Evolutionary conservation across 345 rosid genomes (phyloP).

Genomic region (Populus ilicifolia): DNA sequence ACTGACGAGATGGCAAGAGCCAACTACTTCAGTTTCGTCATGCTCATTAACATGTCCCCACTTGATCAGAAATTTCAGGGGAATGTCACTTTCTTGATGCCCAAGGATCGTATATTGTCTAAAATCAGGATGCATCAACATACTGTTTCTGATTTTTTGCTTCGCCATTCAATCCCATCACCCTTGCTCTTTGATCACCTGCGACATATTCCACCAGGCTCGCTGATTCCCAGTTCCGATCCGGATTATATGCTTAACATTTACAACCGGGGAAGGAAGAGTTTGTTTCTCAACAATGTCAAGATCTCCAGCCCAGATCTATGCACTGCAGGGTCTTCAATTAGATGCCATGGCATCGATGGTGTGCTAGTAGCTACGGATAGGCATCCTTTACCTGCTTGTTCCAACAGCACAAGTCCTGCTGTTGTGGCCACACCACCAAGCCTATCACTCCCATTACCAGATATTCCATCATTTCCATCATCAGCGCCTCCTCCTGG

Average conservation of each 20-base stretch:
- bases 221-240: conserved; percentile 48
- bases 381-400: conserved; percentile 21
- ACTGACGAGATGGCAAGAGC: conserved; percentile 72
- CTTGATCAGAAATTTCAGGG: conserved; percentile 14
- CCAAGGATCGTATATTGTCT: conserved; percentile 53
- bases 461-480: background rate
- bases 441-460: background rate
- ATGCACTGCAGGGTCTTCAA: conserved; percentile 54
- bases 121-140: conserved; percentile 23
- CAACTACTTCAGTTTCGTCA: conserved; percentile 59
- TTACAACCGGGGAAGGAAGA: conserved; percentile 48
- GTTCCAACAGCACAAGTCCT: conserved; percentile 26
- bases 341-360: conserved; percentile 74
- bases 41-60: conserved; percentile 65
- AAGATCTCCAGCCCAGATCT: conserved; percentile 54
- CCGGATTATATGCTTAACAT: conserved; percentile 45
- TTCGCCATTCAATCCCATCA: conserved; percentile 69
- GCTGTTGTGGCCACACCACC: background rate
- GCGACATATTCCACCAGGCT: conserved; percentile 51
- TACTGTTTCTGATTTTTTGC: conserved; percentile 47
- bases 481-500: background rate
- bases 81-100: conserved; percentile 76
- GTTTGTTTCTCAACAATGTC: conserved; percentile 54
- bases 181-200: conserved; percentile 66
- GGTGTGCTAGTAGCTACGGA: conserved; percentile 28